Percentiles rank a stretch among this genome's conserved stretches.
These are phyloP conservation scores for Syzygium grande DNA, from an alignment of 345 rosid genomes.

Conservation along the genomic window DNA sequence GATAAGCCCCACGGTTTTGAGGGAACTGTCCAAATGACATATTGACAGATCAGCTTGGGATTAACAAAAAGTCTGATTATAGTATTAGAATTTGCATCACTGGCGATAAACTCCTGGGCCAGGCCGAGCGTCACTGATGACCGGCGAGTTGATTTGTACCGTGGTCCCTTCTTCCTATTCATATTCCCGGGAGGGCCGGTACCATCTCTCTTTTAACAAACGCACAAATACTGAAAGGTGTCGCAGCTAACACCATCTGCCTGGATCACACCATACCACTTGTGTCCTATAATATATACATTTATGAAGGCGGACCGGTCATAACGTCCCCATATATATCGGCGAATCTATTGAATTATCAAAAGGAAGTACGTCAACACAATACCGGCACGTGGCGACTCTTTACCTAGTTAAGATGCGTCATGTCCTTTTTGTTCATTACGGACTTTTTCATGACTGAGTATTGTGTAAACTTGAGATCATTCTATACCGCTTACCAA, in stretches of 20 bases:
- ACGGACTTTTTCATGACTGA: not conserved
- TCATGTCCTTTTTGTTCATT: not conserved
- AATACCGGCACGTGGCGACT: accelerated
- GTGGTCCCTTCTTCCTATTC: not conserved
- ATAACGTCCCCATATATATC: not conserved
- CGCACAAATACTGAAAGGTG: not conserved
- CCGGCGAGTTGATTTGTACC: not conserved
- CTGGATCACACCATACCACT: not conserved
- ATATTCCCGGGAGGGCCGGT: not conserved
- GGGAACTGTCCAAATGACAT: not conserved
- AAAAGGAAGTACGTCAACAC: not conserved
- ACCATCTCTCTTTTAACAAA: not conserved
- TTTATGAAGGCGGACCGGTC: not conserved
- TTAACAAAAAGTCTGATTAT: not conserved
- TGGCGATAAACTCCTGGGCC: not conserved
- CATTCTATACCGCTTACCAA: not conserved
- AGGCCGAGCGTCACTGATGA: not conserved
- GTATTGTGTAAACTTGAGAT: not conserved
- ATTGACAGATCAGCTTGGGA: not conserved
- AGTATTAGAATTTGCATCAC: not conserved
- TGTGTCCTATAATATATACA: not conserved
- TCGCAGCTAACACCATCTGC: not conserved
- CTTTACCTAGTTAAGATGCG: not conserved
- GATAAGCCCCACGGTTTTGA: not conserved
- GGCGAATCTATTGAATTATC: not conserved